These are phyloP conservation scores for Diddensiella santjacobensis DNA, from an alignment of 805 yeast genomes.

Conservation along the genomic window DNA sequence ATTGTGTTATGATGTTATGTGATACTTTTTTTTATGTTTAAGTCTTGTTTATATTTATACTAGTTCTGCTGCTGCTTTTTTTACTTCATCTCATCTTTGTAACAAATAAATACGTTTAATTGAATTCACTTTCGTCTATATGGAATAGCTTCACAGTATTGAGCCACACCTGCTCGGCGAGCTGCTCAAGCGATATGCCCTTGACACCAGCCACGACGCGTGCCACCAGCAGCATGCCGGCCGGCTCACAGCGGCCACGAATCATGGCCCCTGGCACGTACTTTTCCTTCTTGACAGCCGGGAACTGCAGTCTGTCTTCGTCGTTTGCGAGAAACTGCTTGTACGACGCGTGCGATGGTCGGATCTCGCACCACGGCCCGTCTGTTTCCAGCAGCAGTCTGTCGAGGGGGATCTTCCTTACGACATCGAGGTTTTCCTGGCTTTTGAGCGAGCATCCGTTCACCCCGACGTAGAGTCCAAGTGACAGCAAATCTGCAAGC, in stretches of 20 bases:
- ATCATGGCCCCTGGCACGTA: conserved; percentile 47
- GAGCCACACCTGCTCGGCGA: conserved; percentile 49
- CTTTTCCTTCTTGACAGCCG: conserved; percentile 62
- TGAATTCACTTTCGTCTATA: not conserved
- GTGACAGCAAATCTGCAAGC: conserved; percentile 48
- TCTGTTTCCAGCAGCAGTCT: conserved; percentile 85
- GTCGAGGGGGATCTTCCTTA: conserved; percentile 61
- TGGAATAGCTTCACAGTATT: conserved; percentile 50
- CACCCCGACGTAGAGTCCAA: conserved; percentile 71
- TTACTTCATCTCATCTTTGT: too few relatives aligned
- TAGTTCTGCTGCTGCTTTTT: too few relatives aligned
- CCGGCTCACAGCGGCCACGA: conserved; percentile 90
- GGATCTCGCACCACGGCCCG: conserved; percentile 97
- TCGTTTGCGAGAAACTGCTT: conserved; percentile 38
- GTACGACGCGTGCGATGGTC: conserved; percentile 76
- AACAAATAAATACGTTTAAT: too few relatives aligned
- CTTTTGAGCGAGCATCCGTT: conserved; percentile 92
- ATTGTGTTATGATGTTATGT: conserved; percentile 3
- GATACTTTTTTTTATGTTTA: not conserved
- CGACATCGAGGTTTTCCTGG: conserved; percentile 66
- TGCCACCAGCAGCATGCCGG: conserved; percentile 77
- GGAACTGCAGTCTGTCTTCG: conserved; percentile 50
- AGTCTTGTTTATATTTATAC: not conserved
- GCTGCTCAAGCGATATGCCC: conserved; percentile 38
- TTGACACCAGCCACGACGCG: conserved; percentile 55